Evolutionary conservation across 78 protist species (phyloP).

Genomic region (Protostelium mycophagum): DNA sequence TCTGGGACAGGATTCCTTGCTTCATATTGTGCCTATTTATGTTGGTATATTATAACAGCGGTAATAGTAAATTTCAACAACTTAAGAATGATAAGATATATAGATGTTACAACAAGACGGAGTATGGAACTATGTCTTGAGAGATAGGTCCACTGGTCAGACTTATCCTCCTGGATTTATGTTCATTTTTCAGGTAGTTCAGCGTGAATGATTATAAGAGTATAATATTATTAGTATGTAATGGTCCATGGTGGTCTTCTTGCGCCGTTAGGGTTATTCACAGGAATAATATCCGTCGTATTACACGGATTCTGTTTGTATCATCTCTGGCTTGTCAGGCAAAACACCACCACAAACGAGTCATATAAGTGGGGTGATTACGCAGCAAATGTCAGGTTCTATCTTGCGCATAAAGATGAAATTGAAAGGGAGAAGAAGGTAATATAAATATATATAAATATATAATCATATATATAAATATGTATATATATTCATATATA

Average conservation of each 20-base stretch:
- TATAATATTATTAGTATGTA: slow-evolving; percentile 7
- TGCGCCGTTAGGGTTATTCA: slow-evolving; percentile 45
- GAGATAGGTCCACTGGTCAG: not conserved
- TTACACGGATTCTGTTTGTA: slow-evolving; percentile 30
- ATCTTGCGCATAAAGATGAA: not conserved
- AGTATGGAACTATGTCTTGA: slow-evolving; percentile 9
- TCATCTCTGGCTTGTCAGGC: slow-evolving; percentile 27
- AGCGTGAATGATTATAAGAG: not conserved
- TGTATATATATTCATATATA: not conserved
- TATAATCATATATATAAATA: not conserved
- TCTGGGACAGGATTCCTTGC: slow-evolving; percentile 15
- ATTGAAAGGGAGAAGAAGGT: not conserved
- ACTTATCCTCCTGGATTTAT: not conserved
- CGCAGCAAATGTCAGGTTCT: not conserved
- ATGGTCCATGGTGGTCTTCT: slow-evolving; percentile 21
- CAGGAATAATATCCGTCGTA: slow-evolving; percentile 40
- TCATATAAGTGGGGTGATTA: slow-evolving; percentile 41
- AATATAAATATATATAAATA: no score
- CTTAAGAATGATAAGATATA: slow-evolving; percentile 16
- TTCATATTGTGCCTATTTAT: slow-evolving; percentile 44
- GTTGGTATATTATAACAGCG: slow-evolving; percentile 7
- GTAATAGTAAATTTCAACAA: slow-evolving; percentile 13
- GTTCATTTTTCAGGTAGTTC: not conserved
- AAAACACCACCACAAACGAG: slow-evolving; percentile 39
- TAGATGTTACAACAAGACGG: slow-evolving; percentile 21